phyloP scores from a whole-genome alignment of 768 basidiomycete species.

The Podaxis sp. region DNA sequence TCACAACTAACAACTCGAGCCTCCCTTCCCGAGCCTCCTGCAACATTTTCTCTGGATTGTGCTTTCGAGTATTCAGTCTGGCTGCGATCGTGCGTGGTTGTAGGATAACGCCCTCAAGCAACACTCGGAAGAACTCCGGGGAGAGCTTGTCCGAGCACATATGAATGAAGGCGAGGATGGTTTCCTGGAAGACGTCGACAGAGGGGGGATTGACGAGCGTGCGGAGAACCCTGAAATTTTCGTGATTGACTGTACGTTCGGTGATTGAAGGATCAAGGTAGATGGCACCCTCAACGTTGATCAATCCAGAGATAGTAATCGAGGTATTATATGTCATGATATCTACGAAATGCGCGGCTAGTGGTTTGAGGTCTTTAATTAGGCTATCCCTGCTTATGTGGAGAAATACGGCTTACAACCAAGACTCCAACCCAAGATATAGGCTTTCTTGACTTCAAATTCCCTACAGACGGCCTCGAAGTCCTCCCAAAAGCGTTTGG shows the following conservation, averaged over 20 bases:
- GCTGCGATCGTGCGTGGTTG: slow-evolving; percentile 25
- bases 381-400: too few relatives aligned
- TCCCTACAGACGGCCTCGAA: slow-evolving; percentile 29
- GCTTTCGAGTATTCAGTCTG: slow-evolving; percentile 22
- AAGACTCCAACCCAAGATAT: slow-evolving; percentile 33
- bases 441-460: slow-evolving; percentile 27
- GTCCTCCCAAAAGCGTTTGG: slow-evolving; percentile 28
- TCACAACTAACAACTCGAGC: slow-evolving; percentile 25
- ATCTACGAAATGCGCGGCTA: slow-evolving; percentile 26
- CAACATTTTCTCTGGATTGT: slow-evolving; percentile 23
- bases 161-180: slow-evolving; percentile 20
- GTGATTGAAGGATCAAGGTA: slow-evolving; percentile 24
- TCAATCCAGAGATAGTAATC: slow-evolving; percentile 25
- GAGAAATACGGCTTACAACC: neutral
- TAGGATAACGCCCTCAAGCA: slow-evolving; percentile 23
- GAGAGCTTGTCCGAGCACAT: slow-evolving; percentile 18
- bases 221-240: slow-evolving; percentile 17
- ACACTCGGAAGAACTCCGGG: slow-evolving; percentile 17
- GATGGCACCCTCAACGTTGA: slow-evolving; percentile 25
- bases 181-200: slow-evolving; percentile 23
- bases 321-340: slow-evolving; percentile 24
- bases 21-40: slow-evolving; percentile 21
- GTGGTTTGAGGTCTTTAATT: neutral
- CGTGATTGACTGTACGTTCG: slow-evolving; percentile 19
- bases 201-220: slow-evolving; percentile 20